Percentiles rank a stretch among this genome's conserved stretches.
Evolutionary conservation across 148 eudicot genomes (phyloP).

Genomic region (Dianthus caryophyllus): DNA sequence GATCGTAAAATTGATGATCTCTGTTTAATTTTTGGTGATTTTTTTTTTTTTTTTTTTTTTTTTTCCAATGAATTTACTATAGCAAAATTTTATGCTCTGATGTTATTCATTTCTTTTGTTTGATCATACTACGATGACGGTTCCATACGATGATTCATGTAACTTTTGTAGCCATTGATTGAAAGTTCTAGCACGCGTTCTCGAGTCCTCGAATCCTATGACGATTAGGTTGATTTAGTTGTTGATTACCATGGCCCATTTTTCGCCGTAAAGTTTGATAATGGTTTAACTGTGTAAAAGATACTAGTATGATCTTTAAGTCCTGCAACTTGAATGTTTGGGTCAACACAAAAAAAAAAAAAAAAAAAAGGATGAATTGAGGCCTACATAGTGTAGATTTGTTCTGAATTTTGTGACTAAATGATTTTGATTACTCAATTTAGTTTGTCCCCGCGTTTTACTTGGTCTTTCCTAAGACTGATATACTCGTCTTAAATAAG

Average conservation of each 20-base stretch:
- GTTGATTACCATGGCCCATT: not conserved
- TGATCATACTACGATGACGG: not conserved
- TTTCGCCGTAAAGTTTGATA: slow-evolving; percentile 15
- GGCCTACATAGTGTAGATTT: slow-evolving; percentile 21
- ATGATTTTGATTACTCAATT: slow-evolving; percentile 20
- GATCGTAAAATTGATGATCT: too few species aligned
- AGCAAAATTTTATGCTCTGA: too few species aligned
- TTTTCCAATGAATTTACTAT: too few species aligned
- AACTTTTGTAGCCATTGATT: not conserved
- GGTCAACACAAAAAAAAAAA: too few species aligned
- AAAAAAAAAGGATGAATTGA: slow-evolving; percentile 16
- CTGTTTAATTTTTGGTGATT: too few species aligned
- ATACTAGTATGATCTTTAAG: slow-evolving; percentile 11
- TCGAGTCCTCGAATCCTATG: not conserved
- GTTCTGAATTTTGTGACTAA: slow-evolving; percentile 13
- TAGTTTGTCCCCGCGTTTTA: slow-evolving; percentile 18
- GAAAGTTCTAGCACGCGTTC: not conserved
- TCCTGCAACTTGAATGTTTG: slow-evolving; percentile 16
- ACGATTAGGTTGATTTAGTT: not conserved
- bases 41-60: too few species aligned
- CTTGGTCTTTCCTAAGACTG: slow-evolving; percentile 13
- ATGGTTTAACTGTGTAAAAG: not conserved
- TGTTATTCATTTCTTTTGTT: not conserved
- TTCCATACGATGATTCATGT: too few species aligned
- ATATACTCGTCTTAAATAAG: too few species aligned